Percentiles rank a stretch among this genome's conserved stretches.
Conservation (phyloP, 305 asterid genomes). For the Fraxinus angustifolia region DNA sequence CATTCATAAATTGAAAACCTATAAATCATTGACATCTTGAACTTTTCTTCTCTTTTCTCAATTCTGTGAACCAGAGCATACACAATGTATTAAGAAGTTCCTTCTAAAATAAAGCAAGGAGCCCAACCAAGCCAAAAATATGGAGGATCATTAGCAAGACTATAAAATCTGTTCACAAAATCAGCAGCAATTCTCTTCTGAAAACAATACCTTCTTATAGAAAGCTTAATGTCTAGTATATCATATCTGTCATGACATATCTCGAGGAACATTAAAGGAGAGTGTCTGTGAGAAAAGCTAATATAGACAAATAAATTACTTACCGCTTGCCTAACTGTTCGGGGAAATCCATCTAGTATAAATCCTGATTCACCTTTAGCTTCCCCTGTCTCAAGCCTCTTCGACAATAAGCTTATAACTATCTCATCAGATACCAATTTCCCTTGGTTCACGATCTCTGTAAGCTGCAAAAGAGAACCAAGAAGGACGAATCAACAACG, state of each 20-base stretch:
- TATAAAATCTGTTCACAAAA: background rate
- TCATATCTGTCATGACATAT: background rate
- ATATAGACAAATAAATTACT: conserved; percentile 31
- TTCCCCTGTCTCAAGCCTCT: conserved; percentile 90
- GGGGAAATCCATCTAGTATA: conserved; percentile 93
- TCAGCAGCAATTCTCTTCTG: background rate
- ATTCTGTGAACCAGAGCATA: background rate
- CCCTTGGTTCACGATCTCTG: conserved; percentile 88
- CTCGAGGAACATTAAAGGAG: background rate
- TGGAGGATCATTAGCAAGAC: background rate
- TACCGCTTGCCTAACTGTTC: conserved; percentile 95
- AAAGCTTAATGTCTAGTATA: background rate
- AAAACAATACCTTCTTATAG: background rate
- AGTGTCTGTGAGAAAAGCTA: background rate
- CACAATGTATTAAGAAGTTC: background rate
- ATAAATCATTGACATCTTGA: background rate
- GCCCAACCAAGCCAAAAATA: background rate
- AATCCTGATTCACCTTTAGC: conserved; percentile 85
- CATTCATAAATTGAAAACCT: background rate
- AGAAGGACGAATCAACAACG: background rate
- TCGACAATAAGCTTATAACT: conserved; percentile 69
- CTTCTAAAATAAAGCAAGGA: background rate
- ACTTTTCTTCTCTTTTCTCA: background rate
- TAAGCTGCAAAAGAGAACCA: conserved; percentile 49
- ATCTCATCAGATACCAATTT: conserved; percentile 95